A percentile compares a stretch with the other conserved stretches of the same genome.
These are phyloP conservation scores for Naganishia randhawae DNA, from an alignment of 768 basidiomycete species.

Conservation along the genomic window DNA sequence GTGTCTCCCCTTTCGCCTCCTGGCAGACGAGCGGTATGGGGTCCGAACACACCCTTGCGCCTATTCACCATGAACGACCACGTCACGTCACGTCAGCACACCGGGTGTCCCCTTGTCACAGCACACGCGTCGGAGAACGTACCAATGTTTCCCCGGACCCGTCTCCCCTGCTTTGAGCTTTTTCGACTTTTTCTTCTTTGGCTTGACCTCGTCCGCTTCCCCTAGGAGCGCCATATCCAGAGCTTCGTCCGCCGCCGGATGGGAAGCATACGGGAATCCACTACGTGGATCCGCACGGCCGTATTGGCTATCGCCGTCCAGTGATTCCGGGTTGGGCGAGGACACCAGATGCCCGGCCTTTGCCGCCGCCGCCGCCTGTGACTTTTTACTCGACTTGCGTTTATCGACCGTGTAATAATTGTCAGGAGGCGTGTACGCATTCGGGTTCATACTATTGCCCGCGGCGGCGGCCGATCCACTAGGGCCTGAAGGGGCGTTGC, in stretches of 20 bases:
- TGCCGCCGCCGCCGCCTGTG: neutral
- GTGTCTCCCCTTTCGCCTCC: neutral
- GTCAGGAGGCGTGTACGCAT: neutral
- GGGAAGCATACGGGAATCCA: too few species aligned
- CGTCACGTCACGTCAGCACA: neutral
- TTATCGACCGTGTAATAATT: neutral
- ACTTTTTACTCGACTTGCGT: neutral
- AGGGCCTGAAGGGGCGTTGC: neutral
- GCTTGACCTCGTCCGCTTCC: neutral
- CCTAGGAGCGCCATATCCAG: slow-evolving; percentile 1
- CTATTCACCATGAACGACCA: neutral
- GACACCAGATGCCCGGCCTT: neutral
- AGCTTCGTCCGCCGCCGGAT: neutral
- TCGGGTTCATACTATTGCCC: neutral
- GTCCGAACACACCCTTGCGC: slow-evolving; percentile 12
- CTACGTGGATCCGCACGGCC: too few species aligned
- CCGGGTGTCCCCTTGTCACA: too few species aligned
- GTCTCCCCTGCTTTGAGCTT: slow-evolving; percentile 4
- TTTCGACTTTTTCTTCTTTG: slow-evolving; percentile 24
- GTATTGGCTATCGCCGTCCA: slow-evolving; percentile 11
- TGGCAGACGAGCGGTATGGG: slow-evolving; percentile 7
- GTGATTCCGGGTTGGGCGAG: neutral
- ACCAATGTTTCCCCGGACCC: slow-evolving; percentile 21
- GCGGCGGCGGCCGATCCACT: neutral
- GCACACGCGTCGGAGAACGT: neutral